phyloP scores from a whole-genome alignment of 331 rosid species.

The Saraca asoca region DNA sequence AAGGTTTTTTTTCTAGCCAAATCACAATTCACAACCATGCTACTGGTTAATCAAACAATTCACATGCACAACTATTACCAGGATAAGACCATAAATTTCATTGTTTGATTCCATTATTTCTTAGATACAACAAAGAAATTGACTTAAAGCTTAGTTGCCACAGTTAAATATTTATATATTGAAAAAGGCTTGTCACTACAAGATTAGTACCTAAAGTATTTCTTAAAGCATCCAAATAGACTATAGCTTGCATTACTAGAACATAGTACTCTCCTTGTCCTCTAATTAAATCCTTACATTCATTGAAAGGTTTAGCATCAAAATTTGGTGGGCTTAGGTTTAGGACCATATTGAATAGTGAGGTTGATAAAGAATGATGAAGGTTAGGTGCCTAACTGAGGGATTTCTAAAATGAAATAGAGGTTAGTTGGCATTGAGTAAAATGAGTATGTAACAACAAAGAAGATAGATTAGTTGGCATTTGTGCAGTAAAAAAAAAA shows the following conservation, averaged over 20 bases:
- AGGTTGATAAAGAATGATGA: constrained; percentile 53
- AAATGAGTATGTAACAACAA: constrained; percentile 87
- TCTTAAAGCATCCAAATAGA: too few relatives aligned
- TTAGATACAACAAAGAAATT: constrained; percentile 56
- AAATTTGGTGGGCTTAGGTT: constrained; percentile 44
- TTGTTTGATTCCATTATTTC: constrained; percentile 98
- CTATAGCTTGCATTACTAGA: too few relatives aligned
- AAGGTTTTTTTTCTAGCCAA: background rate
- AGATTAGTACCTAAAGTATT: too few relatives aligned
- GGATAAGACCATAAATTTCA: constrained; percentile 57
- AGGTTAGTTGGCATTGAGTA: constrained; percentile 82
- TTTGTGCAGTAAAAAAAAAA: constrained; percentile 75
- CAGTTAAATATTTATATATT: constrained; percentile 27
- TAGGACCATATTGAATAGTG: constrained; percentile 29
- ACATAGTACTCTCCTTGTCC: too few relatives aligned
- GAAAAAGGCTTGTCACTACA: background rate
- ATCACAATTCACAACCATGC: too few relatives aligned
- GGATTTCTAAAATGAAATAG: constrained; percentile 60
- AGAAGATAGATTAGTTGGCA: constrained; percentile 76
- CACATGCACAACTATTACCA: constrained; percentile 65
- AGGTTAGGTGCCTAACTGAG: constrained; percentile 64
- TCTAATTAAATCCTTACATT: too few relatives aligned
- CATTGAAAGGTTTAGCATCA: constrained; percentile 17
- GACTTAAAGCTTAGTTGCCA: background rate
- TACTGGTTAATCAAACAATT: constrained; percentile 60